A percentile compares a stretch with the other conserved stretches of the same genome.
These are phyloP conservation scores for Fusarium subtropicale DNA, from an alignment of 2,329 filamentous ascomycete species.

Conservation along the genomic window DNA sequence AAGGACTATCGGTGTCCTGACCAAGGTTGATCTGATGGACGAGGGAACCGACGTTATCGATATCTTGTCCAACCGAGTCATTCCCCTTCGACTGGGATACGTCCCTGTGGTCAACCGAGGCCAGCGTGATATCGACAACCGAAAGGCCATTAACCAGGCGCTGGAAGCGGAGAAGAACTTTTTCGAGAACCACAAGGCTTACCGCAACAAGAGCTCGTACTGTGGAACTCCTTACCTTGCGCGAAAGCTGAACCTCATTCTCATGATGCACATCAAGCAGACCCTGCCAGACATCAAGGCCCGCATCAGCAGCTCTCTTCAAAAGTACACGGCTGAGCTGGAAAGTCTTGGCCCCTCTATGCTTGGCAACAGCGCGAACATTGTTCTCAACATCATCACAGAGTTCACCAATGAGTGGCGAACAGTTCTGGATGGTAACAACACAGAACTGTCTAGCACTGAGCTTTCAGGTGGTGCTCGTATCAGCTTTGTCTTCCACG, in stretches of 20 bases:
- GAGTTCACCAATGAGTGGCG: conserved; percentile 99
- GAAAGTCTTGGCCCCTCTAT: conserved; percentile 89
- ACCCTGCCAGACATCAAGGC: conserved; percentile 98
- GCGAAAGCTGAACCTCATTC: conserved; percentile 95
- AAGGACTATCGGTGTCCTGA: conserved; percentile 96
- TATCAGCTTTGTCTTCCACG: conserved; percentile 99
- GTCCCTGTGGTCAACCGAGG: conserved; percentile 98
- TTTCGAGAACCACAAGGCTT: conserved; percentile 98
- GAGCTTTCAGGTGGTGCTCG: conserved; percentile 96
- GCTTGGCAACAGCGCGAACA: conserved; percentile 95
- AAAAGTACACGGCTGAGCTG: conserved; percentile 90
- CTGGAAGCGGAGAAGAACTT: conserved; percentile 96
- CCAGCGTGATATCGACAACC: conserved; percentile 98
- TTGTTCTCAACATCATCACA: conserved; percentile 97
- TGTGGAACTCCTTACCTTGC: conserved; percentile 98
- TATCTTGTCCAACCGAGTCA: conserved; percentile 96
- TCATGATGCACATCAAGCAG: conserved; percentile 99
- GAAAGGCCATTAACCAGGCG: conserved; percentile 90
- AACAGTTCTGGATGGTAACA: conserved; percentile 95
- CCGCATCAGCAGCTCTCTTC: conserved; percentile 90
- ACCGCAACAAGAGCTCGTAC: conserved; percentile 98
- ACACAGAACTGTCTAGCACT: conserved; percentile 91
- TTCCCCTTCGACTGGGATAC: conserved; percentile 93
- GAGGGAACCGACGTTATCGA: conserved; percentile 98
- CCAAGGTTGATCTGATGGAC: conserved; percentile 99